Conservation (phyloP, 345 rosid species). For the Gossypium thurberi region DNA sequence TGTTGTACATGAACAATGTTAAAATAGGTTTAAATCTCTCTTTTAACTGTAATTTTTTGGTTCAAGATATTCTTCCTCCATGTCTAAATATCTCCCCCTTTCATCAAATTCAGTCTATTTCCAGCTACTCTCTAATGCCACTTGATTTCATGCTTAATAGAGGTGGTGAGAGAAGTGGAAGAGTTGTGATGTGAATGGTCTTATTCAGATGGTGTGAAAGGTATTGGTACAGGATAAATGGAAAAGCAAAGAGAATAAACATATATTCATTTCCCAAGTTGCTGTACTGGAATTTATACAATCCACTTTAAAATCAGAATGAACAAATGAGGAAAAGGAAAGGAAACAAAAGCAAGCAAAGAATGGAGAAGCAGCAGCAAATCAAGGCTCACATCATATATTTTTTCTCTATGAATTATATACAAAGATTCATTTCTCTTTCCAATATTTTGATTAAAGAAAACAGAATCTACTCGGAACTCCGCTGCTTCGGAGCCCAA, state of each 20-base stretch:
- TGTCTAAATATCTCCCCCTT: background rate
- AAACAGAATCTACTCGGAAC: conserved; percentile 3
- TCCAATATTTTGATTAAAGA: background rate
- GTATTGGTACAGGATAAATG: background rate
- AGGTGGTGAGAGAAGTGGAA: background rate
- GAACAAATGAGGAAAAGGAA: background rate
- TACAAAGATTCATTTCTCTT: conserved; percentile 9
- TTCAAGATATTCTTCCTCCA: background rate
- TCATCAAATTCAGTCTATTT: background rate
- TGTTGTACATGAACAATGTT: conserved; percentile 9
- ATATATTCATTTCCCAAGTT: conserved; percentile 16
- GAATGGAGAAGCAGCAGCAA: background rate
- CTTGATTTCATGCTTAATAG: background rate
- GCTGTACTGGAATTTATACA: conserved; percentile 5
- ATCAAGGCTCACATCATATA: background rate
- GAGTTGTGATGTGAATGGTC: background rate
- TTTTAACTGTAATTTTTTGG: background rate
- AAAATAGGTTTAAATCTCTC: background rate
- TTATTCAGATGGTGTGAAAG: background rate
- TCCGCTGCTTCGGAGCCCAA: background rate
- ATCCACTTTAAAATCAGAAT: background rate
- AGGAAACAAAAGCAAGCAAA: background rate
- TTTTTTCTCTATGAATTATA: conserved; percentile 2
- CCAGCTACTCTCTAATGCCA: background rate
- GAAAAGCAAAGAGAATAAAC: background rate